A percentile compares a stretch with the other conserved stretches of the same genome.
Conservation (phyloP, 1,284 basidiomycete genomes). For the Cryptococcus deneoformans region DNA sequence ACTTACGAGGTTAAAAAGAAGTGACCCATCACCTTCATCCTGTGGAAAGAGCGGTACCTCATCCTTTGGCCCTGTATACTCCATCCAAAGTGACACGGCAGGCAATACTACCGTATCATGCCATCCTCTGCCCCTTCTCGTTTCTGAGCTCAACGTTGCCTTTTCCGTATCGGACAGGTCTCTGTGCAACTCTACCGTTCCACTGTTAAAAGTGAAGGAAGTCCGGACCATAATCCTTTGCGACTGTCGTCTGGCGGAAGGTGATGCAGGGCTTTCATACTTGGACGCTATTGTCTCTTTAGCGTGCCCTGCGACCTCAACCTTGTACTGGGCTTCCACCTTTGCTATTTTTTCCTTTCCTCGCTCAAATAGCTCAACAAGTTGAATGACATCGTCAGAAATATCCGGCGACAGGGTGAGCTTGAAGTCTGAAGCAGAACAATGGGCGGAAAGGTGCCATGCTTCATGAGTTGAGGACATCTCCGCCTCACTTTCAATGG, state of each 20-base stretch:
- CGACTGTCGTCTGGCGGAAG: conserved; percentile 4
- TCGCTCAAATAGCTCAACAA: conserved; percentile 78
- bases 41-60: conserved; percentile 4
- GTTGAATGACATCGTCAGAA: conserved; percentile 70
- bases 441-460: conserved; percentile 64
- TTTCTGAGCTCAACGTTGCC: conserved; percentile 5
- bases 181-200: conserved; percentile 50
- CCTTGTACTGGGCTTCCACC: conserved; percentile 53
- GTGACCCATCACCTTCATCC: conserved; percentile 4
- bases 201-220: conserved; percentile 76
- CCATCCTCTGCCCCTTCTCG: conserved; percentile 14
- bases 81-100: conserved; percentile 75
- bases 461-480: conserved; percentile 58
- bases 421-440: conserved; percentile 79
- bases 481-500: conserved; percentile 75
- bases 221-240: conserved; percentile 58
- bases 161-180: conserved; percentile 12
- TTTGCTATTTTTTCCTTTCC: conserved; percentile 73
- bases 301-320: conserved; percentile 29
- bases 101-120: conserved; percentile 58
- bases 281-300: conserved; percentile 22
- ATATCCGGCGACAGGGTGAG: conserved; percentile 80
- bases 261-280: conserved; percentile 21
- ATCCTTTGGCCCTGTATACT: conserved; percentile 45
- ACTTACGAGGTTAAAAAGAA: conserved; percentile 29